A percentile compares a stretch with the other conserved stretches of the same genome.
Evolutionary conservation across 257 asterid genomes (phyloP).

Genomic region (Salvia splendens): DNA sequence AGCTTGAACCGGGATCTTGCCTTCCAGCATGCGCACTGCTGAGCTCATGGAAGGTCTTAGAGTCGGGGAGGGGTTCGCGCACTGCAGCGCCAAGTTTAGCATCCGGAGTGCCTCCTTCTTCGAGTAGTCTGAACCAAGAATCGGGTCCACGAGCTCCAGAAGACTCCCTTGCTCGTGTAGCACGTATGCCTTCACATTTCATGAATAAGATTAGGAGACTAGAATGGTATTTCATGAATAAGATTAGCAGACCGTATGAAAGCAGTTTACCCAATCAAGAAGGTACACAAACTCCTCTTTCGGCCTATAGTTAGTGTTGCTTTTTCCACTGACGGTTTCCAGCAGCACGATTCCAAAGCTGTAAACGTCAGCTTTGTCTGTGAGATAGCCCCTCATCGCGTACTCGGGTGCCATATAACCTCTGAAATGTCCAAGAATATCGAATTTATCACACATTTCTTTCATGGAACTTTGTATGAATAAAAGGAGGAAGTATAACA

Average conservation of each 20-base stretch:
- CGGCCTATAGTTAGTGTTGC: constrained; percentile 60
- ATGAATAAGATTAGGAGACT: neutral
- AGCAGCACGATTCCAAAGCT: constrained; percentile 69
- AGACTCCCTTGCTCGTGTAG: constrained; percentile 86
- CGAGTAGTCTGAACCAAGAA: constrained; percentile 56
- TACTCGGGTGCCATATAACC: constrained; percentile 89
- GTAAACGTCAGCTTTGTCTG: constrained; percentile 82
- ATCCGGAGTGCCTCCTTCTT: constrained; percentile 63
- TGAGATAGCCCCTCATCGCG: constrained; percentile 71
- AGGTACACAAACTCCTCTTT: constrained; percentile 67
- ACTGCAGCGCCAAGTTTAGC: constrained; percentile 63
- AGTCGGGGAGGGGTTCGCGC: constrained; percentile 79
- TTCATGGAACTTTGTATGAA: neutral
- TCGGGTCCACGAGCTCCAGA: constrained; percentile 78
- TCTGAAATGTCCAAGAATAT: constrained; percentile 34
- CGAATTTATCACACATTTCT: neutral
- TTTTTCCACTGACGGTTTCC: constrained; percentile 71
- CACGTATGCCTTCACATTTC: constrained; percentile 68
- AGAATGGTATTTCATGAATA: neutral
- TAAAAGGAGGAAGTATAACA: neutral
- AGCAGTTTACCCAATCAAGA: constrained; percentile 68
- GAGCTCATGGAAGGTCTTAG: constrained; percentile 83
- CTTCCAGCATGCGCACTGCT: constrained; percentile 84
- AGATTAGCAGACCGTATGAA: neutral
- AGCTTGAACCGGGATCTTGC: constrained; percentile 71